Percentiles rank a stretch among this genome's conserved stretches.
Conservation (phyloP, 352 stramenopile species). For the Pythium phragmiticola region DNA sequence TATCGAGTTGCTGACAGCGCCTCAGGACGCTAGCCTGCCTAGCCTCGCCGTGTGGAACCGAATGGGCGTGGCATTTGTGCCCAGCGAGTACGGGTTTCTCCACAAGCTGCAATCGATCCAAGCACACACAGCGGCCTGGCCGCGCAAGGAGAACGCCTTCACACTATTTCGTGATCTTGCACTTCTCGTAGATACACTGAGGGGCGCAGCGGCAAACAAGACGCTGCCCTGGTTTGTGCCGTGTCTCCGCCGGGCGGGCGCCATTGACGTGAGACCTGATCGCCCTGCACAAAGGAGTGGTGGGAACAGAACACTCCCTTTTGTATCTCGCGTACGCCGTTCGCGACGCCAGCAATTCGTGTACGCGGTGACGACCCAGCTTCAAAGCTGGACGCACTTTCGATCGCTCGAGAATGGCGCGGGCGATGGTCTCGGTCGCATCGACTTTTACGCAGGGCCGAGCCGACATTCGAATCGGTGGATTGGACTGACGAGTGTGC, state of each 20-base stretch:
- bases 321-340: background rate
- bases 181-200: slow-evolving; percentile 16
- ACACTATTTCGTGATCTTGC: slow-evolving; percentile 15
- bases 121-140: background rate
- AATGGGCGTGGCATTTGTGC: slow-evolving; percentile 7
- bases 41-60: background rate
- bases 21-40: too few relatives aligned
- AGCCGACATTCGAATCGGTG: slow-evolving; percentile 8
- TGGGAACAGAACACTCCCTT: background rate
- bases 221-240: background rate
- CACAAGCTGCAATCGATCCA: background rate
- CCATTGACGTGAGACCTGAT: background rate
- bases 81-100: slow-evolving; percentile 16
- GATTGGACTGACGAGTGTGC: slow-evolving; percentile 1
- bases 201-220: background rate
- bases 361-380: background rate
- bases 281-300: background rate
- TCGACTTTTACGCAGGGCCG: slow-evolving; percentile 9
- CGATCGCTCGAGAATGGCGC: background rate
- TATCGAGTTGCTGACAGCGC: too few relatives aligned
- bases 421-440: background rate
- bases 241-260: background rate
- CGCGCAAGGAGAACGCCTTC: slow-evolving; percentile 6
- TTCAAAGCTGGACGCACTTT: slow-evolving; percentile 5
- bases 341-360: slow-evolving; percentile 1